Conservation (phyloP, 2,329 filamentous ascomycete species). For the Ophiostoma populinum region DNA sequence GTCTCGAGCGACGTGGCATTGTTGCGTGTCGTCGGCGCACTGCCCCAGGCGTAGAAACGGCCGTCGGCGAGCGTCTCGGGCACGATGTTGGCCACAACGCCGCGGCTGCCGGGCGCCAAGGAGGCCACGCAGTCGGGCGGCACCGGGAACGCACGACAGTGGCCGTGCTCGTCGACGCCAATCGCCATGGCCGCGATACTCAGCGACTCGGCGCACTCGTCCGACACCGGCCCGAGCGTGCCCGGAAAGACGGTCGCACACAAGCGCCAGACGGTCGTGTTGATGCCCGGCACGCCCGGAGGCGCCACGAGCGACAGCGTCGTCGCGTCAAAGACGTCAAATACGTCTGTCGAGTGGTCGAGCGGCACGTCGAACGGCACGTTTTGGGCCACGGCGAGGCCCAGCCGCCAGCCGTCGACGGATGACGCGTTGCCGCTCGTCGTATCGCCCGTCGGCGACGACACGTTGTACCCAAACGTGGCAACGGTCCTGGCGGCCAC, state of each 20-base stretch:
- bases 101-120: conserved; percentile 1
- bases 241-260: conserved; percentile 8
- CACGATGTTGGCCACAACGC: not conserved
- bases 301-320: conserved; percentile 4
- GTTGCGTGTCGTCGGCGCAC: not conserved
- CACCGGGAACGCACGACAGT: conserved; percentile 1
- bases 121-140: conserved; percentile 2
- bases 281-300: not conserved
- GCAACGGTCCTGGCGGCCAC: conserved; percentile 3
- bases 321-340: conserved; percentile 4
- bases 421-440: conserved; percentile 6
- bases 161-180: conserved; percentile 2
- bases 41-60: conserved; percentile 6
- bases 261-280: conserved; percentile 4
- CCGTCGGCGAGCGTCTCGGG: not conserved
- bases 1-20: not conserved
- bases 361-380: conserved; percentile 3
- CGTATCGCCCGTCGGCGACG: conserved; percentile 4
- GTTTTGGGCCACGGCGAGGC: conserved; percentile 4
- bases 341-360: not conserved
- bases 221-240: conserved; percentile 4
- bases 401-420: conserved; percentile 7
- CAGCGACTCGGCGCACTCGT: conserved; percentile 4
- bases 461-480: conserved; percentile 6
- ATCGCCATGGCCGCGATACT: not conserved